Base-by-base conservation (phyloP, 164 flowering plant species). In the Kingdonia uniflora region DNA sequence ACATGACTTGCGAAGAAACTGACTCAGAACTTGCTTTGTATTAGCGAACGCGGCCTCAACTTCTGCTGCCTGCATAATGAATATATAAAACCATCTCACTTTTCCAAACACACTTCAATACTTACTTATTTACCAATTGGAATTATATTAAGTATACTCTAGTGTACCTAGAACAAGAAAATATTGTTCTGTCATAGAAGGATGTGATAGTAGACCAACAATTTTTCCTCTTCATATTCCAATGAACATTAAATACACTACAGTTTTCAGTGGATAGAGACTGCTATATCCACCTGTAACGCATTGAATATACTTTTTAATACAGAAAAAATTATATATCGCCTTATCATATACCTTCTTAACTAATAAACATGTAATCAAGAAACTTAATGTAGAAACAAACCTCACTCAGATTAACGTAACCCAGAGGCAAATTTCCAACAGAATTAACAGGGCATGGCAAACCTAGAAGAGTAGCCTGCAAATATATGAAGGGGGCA, bases 361-460 rank as follows among this genome's bases (percentile, higher is more conserved):
- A n/a, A n/a, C n/a, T n/a, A n/a, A n/a, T n/a, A 8, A 29, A 29
- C 35, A 29, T 29, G 35, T 29, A 29, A 29, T 29, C 8, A 29
- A 29, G 35, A 29, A 29, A 29, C 35, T 29, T 4, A 29, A 29
- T 3, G 35, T 29, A 23, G 21, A 35, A 41, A 56, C 73, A 46
- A 38, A 85, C 98, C 98, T 81, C 72, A 62, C n/a, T 69, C 59
- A 91, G 49, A 58, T 74, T 64, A 33, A 87, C 51, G 55, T 79
- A 91, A 38, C 70, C 88, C 39, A 85, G 78, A 19, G 98, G 98
- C 63, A 91, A 65, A 72, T 70, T 85, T 65, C 98, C 98, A 56
- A 91, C 94, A 24, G 98, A 85, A 65, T 91, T 91, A 15, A 80
- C 82, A 57, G 98, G 96, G 55, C 92, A 80, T 53, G 98, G 95